Evolutionary conservation across 805 yeast species (phyloP).

Genomic region (Starmera amethionina): DNA sequence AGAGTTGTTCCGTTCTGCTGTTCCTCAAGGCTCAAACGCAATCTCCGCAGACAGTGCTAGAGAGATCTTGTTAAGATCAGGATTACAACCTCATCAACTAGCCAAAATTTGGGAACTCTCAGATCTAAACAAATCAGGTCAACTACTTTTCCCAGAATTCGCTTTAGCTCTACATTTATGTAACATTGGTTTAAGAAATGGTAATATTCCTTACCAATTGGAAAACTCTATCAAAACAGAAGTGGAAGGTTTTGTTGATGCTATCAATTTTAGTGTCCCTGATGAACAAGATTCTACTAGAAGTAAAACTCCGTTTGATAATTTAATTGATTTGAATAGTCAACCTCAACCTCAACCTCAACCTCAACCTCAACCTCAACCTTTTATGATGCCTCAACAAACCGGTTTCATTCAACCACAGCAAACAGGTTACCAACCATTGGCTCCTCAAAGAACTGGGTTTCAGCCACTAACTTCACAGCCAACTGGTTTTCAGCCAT

Average conservation of each 20-base stretch:
- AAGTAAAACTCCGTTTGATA: constrained; percentile 31
- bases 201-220: constrained; percentile 59
- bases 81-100: constrained; percentile 60
- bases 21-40: constrained; percentile 38
- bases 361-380: constrained; percentile 19
- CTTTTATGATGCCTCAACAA: constrained; percentile 21
- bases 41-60: constrained; percentile 69
- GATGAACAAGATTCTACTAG: constrained; percentile 28
- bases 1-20: constrained; percentile 71
- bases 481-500: constrained; percentile 17
- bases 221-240: constrained; percentile 73
- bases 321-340: constrained; percentile 22
- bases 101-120: constrained; percentile 87
- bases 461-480: constrained; percentile 29
- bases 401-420: constrained; percentile 25
- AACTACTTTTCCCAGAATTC: constrained; percentile 85
- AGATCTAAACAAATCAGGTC: constrained; percentile 83
- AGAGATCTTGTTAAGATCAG: constrained; percentile 70
- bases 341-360: constrained; percentile 16
- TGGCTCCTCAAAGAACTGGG: constrained; percentile 23
- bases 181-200: constrained; percentile 67
- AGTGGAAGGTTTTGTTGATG: constrained; percentile 83
- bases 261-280: constrained; percentile 70
- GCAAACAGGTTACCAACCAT: constrained; percentile 18
- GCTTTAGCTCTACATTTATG: constrained; percentile 87